These are phyloP conservation scores for Parietaria judaica DNA, from an alignment of 306 rosid species.

Conservation along the genomic window DNA sequence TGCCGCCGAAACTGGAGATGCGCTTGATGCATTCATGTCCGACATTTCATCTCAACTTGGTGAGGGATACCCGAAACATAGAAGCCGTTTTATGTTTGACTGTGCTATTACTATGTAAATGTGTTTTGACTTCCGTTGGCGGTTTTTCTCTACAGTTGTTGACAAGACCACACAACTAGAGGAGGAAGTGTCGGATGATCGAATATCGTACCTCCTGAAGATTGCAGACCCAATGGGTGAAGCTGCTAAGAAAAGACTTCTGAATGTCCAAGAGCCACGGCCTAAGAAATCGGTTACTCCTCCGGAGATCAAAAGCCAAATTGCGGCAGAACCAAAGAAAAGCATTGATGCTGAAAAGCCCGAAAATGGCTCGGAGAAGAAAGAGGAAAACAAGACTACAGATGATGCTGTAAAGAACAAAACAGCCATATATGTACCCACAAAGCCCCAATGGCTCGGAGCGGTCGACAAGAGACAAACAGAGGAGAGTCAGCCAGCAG, in stretches of 20 bases:
- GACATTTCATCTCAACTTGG: slow-evolving; percentile 95
- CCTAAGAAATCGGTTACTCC: slow-evolving; percentile 31
- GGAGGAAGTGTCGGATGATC: slow-evolving; percentile 62
- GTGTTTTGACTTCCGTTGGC: slow-evolving; percentile 15
- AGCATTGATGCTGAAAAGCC: slow-evolving; percentile 29
- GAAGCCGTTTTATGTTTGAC: slow-evolving; percentile 4
- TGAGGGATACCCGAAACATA: slow-evolving; percentile 13
- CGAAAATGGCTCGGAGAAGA: slow-evolving; percentile 23
- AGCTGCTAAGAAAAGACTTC: slow-evolving; percentile 73
- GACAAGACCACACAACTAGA: slow-evolving; percentile 60
- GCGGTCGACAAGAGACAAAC: slow-evolving; percentile 41
- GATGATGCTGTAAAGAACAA: slow-evolving; percentile 35
- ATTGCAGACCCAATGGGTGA: slow-evolving; percentile 94
- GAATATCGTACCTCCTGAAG: slow-evolving; percentile 70
- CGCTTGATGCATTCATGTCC: slow-evolving; percentile 88
- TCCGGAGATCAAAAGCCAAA: slow-evolving; percentile 31
- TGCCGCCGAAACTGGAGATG: slow-evolving; percentile 51
- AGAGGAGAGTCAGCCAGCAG: slow-evolving; percentile 33
- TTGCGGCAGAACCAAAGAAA: slow-evolving; percentile 28
- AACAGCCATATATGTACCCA: slow-evolving; percentile 35
- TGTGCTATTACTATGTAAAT: not conserved
- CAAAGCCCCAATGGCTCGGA: slow-evolving; percentile 94
- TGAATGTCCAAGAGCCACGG: slow-evolving; percentile 42
- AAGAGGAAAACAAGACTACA: slow-evolving; percentile 25
- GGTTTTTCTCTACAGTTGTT: slow-evolving; percentile 40